Base-by-base conservation (phyloP, 2,329 filamentous ascomycete species). In the Dryadomyces sulphureus region DNA sequence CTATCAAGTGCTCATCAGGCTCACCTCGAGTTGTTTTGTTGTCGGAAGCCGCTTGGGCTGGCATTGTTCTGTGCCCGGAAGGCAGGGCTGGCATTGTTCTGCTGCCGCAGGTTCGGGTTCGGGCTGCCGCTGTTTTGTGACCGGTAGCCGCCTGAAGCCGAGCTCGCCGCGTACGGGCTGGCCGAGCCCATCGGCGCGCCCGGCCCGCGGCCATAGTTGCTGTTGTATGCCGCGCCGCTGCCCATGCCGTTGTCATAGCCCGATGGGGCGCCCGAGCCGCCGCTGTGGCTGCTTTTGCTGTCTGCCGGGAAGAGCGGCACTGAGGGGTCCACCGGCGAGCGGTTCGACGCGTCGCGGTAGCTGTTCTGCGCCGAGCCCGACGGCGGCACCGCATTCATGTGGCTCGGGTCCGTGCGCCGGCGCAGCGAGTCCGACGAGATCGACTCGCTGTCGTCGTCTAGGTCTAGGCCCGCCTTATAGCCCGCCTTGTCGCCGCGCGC, bases 401-500 rank as follows among this genome's bases (percentile, higher is more conserved):
- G 44, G 39, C 53, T 48, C 14, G 52, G 47, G 46, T 54, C 53
- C 48, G 66, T 65, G 48, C 65, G 61, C 50, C 69, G 67, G 56
- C 63, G 65, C 50, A 67, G 53, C 9, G 78, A 75, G 34, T 69
- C 72, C 19, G 75, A 77, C 4, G 77, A 79, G 61, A 79, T 76
- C 24, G 77, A 81, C 40, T 79, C 76, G 40, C 77, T 77, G 48
- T 88, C 84, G 48, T 87, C 83, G 48, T 88, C 79, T 45, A 85
- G 73, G 52, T 81, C 79, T 25, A 78, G 66, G 46, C 70, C 69
- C 46, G 70, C 65, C 55, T 75, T 76, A 54, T 80, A 72, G 41
- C 72, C 72, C 45, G 60, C 59, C 63, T 85, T 81, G 55, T 89
- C 84, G 48, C 84, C 84, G 55, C 85, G 78, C 21, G 86, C 86